Percentiles rank a stretch among this genome's conserved stretches.
Evolutionary conservation across 2,329 filamentous ascomycete genomes (phyloP).

Genomic region (Claviceps purpurea): DNA sequence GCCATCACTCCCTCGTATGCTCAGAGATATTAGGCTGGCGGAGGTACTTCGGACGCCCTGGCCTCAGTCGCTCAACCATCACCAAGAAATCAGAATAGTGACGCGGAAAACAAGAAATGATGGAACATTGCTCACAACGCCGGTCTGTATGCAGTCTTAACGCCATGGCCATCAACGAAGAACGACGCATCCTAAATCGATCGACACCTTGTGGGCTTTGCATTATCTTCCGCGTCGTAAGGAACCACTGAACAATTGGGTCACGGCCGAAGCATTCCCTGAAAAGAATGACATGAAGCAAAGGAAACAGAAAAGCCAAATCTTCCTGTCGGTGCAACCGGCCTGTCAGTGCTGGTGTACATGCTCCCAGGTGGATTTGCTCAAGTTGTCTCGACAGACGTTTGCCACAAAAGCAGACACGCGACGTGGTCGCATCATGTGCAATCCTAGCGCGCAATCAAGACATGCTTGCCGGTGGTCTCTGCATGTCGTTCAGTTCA

Average conservation of each 20-base stretch:
- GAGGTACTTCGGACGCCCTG: neutral
- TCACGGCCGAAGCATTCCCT: constrained; percentile 2
- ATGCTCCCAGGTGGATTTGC: neutral
- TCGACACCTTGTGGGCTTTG: neutral
- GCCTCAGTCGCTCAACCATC: neutral
- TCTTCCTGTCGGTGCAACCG: too few relatives aligned
- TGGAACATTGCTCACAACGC: constrained; percentile 2
- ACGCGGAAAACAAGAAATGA: neutral
- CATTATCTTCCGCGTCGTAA: neutral
- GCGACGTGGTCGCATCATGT: too few relatives aligned
- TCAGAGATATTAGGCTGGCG: neutral
- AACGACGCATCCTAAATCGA: neutral
- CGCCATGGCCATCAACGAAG: constrained; percentile 1
- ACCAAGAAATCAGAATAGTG: neutral
- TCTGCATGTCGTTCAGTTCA: too few relatives aligned
- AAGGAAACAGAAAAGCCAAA: neutral
- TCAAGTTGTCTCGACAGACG: neutral
- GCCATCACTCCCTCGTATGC: neutral
- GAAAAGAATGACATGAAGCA: neutral
- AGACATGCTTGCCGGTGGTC: too few relatives aligned
- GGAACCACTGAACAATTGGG: neutral
- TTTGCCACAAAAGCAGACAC: neutral
- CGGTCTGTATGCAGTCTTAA: constrained; percentile 6
- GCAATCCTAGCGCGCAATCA: too few relatives aligned
- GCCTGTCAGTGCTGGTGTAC: neutral